Base-by-base conservation (phyloP, 352 stramenopile genomes). In the Halophytophthora polymorphica region DNA sequence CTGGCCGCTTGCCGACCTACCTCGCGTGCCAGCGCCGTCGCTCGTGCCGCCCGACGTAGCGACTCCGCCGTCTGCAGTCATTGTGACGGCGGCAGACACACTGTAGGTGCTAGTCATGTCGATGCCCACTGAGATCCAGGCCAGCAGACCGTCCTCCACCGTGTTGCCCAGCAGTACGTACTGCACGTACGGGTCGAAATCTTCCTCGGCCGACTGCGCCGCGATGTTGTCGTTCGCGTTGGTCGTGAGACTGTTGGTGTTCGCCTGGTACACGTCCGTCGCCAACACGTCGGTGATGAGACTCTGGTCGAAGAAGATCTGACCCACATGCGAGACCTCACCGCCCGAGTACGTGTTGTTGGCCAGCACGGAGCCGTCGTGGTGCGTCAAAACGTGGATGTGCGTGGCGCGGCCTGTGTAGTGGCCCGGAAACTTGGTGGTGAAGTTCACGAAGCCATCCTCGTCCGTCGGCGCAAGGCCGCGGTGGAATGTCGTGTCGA, bases 71-170 rank as follows among this genome's bases (percentile, higher is more conserved):
- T 14, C 15, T n/a, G 33, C 33, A 38, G 33, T 38, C 33, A 38
- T 38, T 17, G 33, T 38, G 15, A 38, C 33, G 33, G 33, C 33
- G 33, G 33, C 33, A 7, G 11, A 17, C 11, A 38, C 33, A 10
- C 33, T 31, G 28, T 53, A 31, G 45, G 33, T 33, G 8, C 17
- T 21, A 17, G 45, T 42, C 45, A 51, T 51, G 45, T 51, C 40
- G 3, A 57, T 34, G 39, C 25, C 50, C 8, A 57, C 50, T 12
- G 41, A 50, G 43, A 57, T 57, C 50, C 50, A 51, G n/a, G 15
- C 41, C 17, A 48, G 34, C 23, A 47, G 13, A 18, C 48, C 48
- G n/a, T 34, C 38, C 34, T 53, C 45, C 4, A 53, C 22, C 18
- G 36, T 34, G n/a, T 53, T 23, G 15, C 35, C 34, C 10, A 53